A percentile compares a stretch with the other conserved stretches of the same genome.
These are phyloP conservation scores for Stagonosporopsis vannaccii DNA, from an alignment of 2,329 filamentous ascomycete genomes.

Conservation along the genomic window DNA sequence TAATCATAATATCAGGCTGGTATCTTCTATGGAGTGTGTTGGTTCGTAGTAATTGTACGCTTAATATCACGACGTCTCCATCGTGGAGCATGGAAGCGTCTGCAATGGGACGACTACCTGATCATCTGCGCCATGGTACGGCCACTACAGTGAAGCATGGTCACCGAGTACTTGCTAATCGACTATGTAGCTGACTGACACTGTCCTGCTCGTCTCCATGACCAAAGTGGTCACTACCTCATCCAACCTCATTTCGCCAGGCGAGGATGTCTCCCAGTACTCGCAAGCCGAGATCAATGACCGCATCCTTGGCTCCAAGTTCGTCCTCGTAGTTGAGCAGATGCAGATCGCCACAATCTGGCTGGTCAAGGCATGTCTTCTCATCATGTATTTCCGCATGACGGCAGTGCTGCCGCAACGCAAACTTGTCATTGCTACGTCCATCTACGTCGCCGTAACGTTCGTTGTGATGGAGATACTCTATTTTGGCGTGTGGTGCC, in stretches of 20 bases:
- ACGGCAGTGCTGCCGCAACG: constrained; percentile 50
- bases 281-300: constrained; percentile 48
- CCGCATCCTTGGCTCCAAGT: constrained; percentile 62
- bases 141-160: background rate
- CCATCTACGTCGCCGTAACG: constrained; percentile 54
- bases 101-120: constrained; percentile 48
- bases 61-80: constrained; percentile 41
- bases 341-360: constrained; percentile 61
- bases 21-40: constrained; percentile 45
- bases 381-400: constrained; percentile 62
- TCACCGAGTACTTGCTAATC: constrained; percentile 11
- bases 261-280: constrained; percentile 40
- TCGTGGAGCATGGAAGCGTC: constrained; percentile 40
- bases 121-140: constrained; percentile 47
- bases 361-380: constrained; percentile 61
- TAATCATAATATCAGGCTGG: constrained; percentile 24
- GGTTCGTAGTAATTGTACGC: constrained; percentile 42
- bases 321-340: constrained; percentile 62
- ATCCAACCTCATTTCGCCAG: constrained; percentile 48
- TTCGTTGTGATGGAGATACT: constrained; percentile 59
- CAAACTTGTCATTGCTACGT: constrained; percentile 52
- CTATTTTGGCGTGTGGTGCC: constrained; percentile 63
- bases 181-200: constrained; percentile 38
- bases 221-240: constrained; percentile 40
- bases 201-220: constrained; percentile 44